phyloP scores from a whole-genome alignment of 2,329 filamentous ascomycete genomes.

The Colletotrichum echinochloae region DNA sequence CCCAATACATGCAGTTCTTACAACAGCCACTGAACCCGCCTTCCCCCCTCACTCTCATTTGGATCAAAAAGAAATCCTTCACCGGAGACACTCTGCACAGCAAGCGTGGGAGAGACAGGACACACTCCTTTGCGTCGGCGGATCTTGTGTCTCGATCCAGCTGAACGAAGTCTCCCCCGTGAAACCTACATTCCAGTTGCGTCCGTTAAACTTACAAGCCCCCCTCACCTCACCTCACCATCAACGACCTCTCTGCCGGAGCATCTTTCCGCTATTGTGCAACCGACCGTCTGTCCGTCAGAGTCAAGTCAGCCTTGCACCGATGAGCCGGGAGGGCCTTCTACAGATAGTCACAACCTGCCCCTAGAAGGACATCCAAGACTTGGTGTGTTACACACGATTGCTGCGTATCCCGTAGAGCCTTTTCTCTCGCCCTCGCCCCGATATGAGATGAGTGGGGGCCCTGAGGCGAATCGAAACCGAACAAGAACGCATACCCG shows the following conservation, averaged over 20 bases:
- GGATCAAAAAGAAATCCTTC: constrained; percentile 4
- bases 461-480: not conserved
- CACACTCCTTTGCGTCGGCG: not conserved
- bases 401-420: not conserved
- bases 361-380: not conserved
- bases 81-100: not conserved
- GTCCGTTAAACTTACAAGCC: not conserved
- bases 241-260: constrained; percentile 19
- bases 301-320: constrained; percentile 9
- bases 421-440: not conserved
- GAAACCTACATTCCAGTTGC: not conserved
- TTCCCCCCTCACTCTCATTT: too few relatives aligned
- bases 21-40: not conserved
- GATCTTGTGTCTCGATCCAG: constrained; percentile 29
- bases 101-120: not conserved
- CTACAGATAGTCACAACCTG: not conserved
- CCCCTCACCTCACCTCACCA: too few relatives aligned
- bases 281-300: constrained; percentile 12
- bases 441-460: not conserved
- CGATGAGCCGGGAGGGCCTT: not conserved
- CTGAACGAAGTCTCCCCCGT: constrained; percentile 8
- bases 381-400: not conserved
- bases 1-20: too few relatives aligned
- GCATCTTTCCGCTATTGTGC: not conserved
- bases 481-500: not conserved